phyloP scores from a whole-genome alignment of 345 rosid genomes.

The Boechera divaricarpa region DNA sequence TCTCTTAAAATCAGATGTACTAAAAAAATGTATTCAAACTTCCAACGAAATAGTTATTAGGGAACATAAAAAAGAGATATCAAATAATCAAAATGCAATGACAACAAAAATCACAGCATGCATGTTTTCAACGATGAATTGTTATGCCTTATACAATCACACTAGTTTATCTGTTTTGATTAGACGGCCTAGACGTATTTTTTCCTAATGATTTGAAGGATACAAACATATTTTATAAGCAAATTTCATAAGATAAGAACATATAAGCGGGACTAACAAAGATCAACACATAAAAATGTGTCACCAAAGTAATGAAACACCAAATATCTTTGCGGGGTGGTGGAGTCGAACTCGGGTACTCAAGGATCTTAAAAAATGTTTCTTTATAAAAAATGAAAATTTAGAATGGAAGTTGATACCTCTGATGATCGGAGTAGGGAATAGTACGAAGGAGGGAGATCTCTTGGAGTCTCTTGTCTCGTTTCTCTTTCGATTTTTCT shows the following conservation, averaged over 20 bases:
- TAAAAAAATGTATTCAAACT: neutral
- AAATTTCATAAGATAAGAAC: neutral
- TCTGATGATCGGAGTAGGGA: constrained; percentile 92
- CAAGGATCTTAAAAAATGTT: too few relatives aligned
- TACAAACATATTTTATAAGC: neutral
- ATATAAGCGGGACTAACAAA: neutral
- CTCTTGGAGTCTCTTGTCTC: constrained; percentile 80
- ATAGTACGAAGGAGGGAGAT: constrained; percentile 88
- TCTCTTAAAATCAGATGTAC: neutral
- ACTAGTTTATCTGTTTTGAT: neutral
- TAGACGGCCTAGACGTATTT: neutral
- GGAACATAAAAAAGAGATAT: neutral
- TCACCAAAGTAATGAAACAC: neutral
- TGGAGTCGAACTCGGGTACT: too few relatives aligned
- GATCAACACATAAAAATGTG: neutral
- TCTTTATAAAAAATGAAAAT: too few relatives aligned
- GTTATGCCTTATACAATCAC: neutral
- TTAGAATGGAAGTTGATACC: constrained; percentile 46
- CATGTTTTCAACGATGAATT: neutral
- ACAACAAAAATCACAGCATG: neutral
- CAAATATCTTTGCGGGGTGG: too few relatives aligned
- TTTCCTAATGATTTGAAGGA: neutral
- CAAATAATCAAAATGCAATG: neutral
- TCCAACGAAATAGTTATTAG: neutral
- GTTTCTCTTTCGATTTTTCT: constrained; percentile 67